Evolutionary conservation across 192 early-diverging fungal genomes (phyloP), one percentile per base, ranked within the genome.

Genomic region (Podila epigama): DNA sequence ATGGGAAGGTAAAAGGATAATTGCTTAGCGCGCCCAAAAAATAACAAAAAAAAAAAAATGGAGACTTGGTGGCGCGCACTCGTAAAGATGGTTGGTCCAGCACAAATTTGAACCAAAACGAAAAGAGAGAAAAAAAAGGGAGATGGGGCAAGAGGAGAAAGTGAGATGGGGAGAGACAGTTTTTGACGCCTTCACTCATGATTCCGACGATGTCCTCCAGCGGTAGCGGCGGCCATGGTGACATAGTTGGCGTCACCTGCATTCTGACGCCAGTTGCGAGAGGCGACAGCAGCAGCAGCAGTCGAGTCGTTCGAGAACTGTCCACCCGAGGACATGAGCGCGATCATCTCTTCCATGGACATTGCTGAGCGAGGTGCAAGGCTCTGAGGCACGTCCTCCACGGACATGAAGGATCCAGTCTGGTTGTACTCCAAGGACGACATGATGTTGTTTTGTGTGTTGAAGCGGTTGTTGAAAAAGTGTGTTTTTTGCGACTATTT

Each of bases 171-270:
- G 33, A 12, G 39, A n/a, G 50, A 12, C n/a, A 20, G 13, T 41
- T 39, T 12, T 22, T 4, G 25, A 6, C 7, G 18, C 41, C 13
- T 60, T 61, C 55, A 66, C 51, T 65, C 71, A 27, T 75, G 71
- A 44, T 75, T 75, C 42, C 71, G 71, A 50, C 71, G 71, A 40
- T 75, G 71, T 51, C 71, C 71, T 63, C 71, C 71, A 4, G 65
- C 36, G 25, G 71, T 51, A 29, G 59, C 44, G 9, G 58, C 52
- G 5, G 71, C 62, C 22, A 65, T 33, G 18, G 71, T 75, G 28
- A 56, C 33, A 57, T 67, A 67, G 71, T 68, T 75, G 10, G 51
- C n/a, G 2, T 68, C 71, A 13, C 33, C 70, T 35, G 51, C 18
- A 22, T 16, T n/a, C 39, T 66, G 70, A 60, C 70, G 58, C 70